Conservation (phyloP, 495 filamentous ascomycete species). For the Podospora fimiseda region DNA sequence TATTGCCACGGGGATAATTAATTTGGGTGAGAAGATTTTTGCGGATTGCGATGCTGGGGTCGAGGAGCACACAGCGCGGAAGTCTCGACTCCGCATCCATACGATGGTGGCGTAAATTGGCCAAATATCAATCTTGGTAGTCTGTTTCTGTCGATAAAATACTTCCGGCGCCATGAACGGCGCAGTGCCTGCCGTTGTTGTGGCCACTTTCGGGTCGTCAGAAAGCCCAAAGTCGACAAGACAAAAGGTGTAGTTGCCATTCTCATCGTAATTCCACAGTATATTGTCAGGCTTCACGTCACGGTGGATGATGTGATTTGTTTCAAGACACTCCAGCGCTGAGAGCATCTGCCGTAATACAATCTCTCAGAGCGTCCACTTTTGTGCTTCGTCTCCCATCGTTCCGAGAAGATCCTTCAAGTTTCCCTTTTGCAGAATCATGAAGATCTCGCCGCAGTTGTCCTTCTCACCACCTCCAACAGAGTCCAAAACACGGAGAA, state of each 20-base stretch:
- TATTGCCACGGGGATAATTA: not conserved
- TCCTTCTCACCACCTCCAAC: slow-evolving; percentile 10
- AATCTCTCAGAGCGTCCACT: slow-evolving; percentile 5
- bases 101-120: slow-evolving; percentile 38
- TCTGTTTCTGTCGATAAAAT: slow-evolving; percentile 20
- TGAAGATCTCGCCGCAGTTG: slow-evolving; percentile 29
- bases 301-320: slow-evolving; percentile 62
- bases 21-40: not conserved
- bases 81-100: slow-evolving; percentile 24
- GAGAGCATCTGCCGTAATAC: slow-evolving; percentile 30
- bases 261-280: slow-evolving; percentile 29
- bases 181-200: slow-evolving; percentile 21
- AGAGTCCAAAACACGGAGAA: slow-evolving; percentile 22
- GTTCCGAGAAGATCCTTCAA: slow-evolving; percentile 18
- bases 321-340: slow-evolving; percentile 25
- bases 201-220: slow-evolving; percentile 16
- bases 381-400: not conserved
- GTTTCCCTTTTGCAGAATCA: slow-evolving; percentile 27
- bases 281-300: slow-evolving; percentile 82
- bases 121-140: slow-evolving; percentile 36
- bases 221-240: slow-evolving; percentile 34
- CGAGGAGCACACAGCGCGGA: slow-evolving; percentile 14
- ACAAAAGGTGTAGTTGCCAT: slow-evolving; percentile 21
- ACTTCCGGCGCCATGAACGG: slow-evolving; percentile 33
- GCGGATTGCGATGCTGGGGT: slow-evolving; percentile 1